These are phyloP conservation scores for Avena eriantha DNA, from an alignment of 176 grass and related monocot species.

Conservation along the genomic window DNA sequence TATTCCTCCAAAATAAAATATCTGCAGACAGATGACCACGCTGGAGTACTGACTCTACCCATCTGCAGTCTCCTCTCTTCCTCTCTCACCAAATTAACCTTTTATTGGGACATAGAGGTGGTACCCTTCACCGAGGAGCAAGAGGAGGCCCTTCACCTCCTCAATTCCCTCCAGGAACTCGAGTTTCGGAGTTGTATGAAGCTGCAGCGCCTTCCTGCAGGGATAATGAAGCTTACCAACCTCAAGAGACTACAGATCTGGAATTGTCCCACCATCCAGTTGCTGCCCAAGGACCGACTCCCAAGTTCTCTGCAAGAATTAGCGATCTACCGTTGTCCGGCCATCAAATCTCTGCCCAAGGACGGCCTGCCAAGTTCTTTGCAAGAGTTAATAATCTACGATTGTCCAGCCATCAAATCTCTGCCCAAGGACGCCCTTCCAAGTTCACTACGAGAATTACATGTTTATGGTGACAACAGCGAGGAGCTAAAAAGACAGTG, in stretches of 20 bases:
- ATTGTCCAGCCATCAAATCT: not conserved
- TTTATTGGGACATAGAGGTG: rapidly evolving
- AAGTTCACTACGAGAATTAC: not conserved
- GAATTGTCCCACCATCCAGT: not conserved
- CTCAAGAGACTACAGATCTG: not conserved
- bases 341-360: not conserved
- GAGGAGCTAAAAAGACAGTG: slow-evolving; percentile 26
- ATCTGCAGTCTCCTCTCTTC: slow-evolving; percentile 30
- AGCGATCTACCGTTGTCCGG: rapidly evolving
- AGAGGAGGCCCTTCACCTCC: not conserved
- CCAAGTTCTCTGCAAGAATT: not conserved
- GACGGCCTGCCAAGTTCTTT: not conserved
- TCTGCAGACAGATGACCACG: rapidly evolving
- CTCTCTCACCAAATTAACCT: not conserved
- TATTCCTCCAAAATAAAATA: not conserved
- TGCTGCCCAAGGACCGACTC: not conserved
- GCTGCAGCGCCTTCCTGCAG: not conserved
- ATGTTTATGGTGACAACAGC: rapidly evolving
- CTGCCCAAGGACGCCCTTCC: not conserved
- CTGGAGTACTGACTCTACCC: not conserved
- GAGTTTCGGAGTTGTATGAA: rapidly evolving
- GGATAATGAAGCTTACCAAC: not conserved
- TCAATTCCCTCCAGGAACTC: not conserved
- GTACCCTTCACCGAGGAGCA: slow-evolving; percentile 1
- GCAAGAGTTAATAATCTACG: rapidly evolving